Base-by-base conservation (phyloP, 2,329 filamentous ascomycete species). In the Fusarium citri region DNA sequence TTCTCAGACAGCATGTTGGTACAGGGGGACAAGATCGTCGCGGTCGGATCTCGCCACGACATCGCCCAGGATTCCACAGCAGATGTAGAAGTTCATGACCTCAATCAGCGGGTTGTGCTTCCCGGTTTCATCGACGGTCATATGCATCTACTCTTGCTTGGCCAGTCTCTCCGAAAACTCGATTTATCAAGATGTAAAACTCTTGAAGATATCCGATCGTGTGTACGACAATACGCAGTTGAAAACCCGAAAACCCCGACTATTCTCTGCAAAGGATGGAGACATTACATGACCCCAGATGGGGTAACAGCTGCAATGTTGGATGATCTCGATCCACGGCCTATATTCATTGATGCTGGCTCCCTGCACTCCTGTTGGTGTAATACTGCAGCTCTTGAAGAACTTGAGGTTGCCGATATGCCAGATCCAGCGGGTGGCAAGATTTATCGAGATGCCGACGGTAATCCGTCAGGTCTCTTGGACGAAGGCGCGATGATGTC, bases 81-180 rank as follows among this genome's bases (percentile, higher is more conserved):
- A 34, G 31, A 34, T 34, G 31, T 34, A 34, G 31, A 47, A 4
- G 41, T 57, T 8, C 46, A 56, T 9, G 73, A 81, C n/a, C 55
- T 81, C 12, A 34, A 64, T 3, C 77, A 78, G 10, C 73, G 74
- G 15, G 79, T 78, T 2, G 77, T 88, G 2, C 78, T 88, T 7
- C 86, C 86, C 0, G 82, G 86, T 26, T 88, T 88, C 76, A 83
- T 88, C 37, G 86, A 88, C 65, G 85, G 84, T 4, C 86, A 88
- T 66, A 82, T 87, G 76, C 86, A 88, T 69, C 79, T 88, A 6
- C 79, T 88, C 1, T 78, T 85, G 22, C 79, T 87, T 2, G 86
- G 86, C 2, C 85, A 87, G 67, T 83, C 85, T 0, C 80, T 88
- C 10, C 81, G 31, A 41, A 87, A 88, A 71, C 78, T 86, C 22